Percentiles rank a stretch among this genome's conserved stretches.
Conservation (phyloP, 139 green algal species). For the Bryopsis sp. region DNA sequence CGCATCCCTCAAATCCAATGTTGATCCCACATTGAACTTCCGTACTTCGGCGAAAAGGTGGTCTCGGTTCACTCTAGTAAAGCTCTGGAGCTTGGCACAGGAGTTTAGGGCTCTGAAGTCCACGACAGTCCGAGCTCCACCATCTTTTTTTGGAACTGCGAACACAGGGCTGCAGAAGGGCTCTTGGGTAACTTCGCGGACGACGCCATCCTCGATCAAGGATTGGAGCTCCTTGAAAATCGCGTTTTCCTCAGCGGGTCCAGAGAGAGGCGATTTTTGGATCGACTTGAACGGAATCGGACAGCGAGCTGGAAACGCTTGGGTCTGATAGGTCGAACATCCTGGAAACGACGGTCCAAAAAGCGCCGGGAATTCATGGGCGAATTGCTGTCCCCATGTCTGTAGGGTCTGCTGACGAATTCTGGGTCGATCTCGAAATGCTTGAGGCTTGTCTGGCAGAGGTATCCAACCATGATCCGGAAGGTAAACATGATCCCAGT, state of each 20-base stretch:
- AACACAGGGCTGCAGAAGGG: conserved; percentile 11
- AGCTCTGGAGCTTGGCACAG: conserved; percentile 2
- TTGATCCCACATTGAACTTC: conserved; percentile 4
- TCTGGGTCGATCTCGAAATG: too few species aligned
- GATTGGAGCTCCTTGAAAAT: neutral
- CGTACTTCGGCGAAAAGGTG: neutral
- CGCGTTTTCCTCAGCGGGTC: neutral
- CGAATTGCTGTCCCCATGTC: too few species aligned
- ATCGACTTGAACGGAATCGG: too few species aligned
- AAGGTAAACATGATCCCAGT: too few species aligned
- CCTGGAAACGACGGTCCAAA: too few species aligned
- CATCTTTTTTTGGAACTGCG: conserved; percentile 14
- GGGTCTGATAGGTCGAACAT: too few species aligned
- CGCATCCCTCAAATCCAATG: conserved; percentile 9
- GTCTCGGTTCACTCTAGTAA: neutral
- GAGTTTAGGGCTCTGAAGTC: conserved; percentile 16
- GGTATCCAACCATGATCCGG: too few species aligned
- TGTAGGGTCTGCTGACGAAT: too few species aligned
- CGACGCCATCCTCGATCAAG: neutral
- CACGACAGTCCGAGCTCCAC: neutral
- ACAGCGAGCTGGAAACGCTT: too few species aligned
- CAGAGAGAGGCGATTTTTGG: too few species aligned
- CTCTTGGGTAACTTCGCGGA: neutral
- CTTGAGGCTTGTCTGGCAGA: too few species aligned
- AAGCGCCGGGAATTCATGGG: too few species aligned